These are phyloP conservation scores for Phytopythium vexans DNA, from an alignment of 352 stramenopile genomes.

Conservation along the genomic window DNA sequence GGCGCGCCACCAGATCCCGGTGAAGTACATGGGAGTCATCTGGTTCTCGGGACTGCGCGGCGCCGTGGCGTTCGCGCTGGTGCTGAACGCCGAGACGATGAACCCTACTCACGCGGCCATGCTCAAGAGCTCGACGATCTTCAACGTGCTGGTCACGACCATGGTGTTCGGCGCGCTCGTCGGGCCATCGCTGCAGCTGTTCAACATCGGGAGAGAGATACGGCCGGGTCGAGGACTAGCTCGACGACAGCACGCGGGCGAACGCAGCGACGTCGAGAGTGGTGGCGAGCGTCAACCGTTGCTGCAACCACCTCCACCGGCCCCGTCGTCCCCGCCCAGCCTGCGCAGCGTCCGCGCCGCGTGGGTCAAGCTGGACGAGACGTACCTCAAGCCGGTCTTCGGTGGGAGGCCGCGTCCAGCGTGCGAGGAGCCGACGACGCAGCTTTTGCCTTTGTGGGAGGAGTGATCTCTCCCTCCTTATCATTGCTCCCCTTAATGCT, in stretches of 20 bases:
- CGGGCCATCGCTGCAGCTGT: conserved; percentile 27
- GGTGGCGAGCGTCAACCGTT: background rate
- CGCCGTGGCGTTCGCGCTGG: conserved; percentile 78
- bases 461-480: background rate
- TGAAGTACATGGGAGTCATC: conserved; percentile 79
- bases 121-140: conserved; percentile 49
- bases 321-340: background rate
- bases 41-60: conserved; percentile 93
- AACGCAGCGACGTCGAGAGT: background rate
- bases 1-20: conserved; percentile 38
- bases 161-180: conserved; percentile 45
- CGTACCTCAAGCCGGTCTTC: conserved; percentile 40
- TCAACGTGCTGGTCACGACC: conserved; percentile 56
- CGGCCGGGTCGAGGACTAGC: background rate
- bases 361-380: conserved; percentile 34
- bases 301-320: background rate
- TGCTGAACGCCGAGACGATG: conserved; percentile 22
- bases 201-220: conserved; percentile 11
- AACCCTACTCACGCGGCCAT: conserved; percentile 27
- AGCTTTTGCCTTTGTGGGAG: background rate
- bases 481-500: too few relatives aligned
- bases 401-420: conserved; percentile 17
- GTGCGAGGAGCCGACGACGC: background rate
- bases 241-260: background rate
- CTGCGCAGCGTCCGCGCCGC: conserved; percentile 17